Base-by-base conservation (phyloP, 1,284 basidiomycete genomes). In the Rhodotorula sp. region DNA sequence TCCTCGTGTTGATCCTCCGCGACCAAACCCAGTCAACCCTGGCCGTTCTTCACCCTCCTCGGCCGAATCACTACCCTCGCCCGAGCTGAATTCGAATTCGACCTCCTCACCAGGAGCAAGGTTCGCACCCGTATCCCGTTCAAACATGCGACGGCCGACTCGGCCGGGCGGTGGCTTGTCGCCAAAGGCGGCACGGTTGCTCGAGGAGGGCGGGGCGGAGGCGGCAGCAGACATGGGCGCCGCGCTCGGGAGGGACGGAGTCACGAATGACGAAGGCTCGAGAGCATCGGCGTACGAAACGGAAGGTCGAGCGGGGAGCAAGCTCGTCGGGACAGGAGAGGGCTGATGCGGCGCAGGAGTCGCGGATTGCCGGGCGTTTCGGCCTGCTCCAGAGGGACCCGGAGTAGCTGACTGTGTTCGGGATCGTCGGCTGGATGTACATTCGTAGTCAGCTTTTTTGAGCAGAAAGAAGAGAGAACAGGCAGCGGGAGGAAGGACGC, bases 61-160 rank as follows among this genome's bases (percentile, higher is more conserved):
- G 14, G 62, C 65, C 20, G 56, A 64, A 2, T 57, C 67, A 1
- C 62, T 64, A 24, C 60, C 68, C 26, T 62, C 72, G 6, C 68
- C 71, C 22, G 68, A 67, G 44, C 69, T 70, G 54, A 76, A 75
- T 63, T 76, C 73, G 29, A 76, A 76, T 61, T 75, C 73, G 49
- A 69, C 70, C 54, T 73, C 67, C 20, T 67, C 69, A 7, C 71
- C 75, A 18, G 58, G 66, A 4, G 37, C 68, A 4, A 65, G 55
- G 42, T 14, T 30, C n/a, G 30, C 10, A 12, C 72, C 72, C 24
- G 66, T 65, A 37, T 74, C 72, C n/a, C 70, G 55, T 54, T 74
- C 69, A 22, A 76, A 76, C 75, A 76, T 76, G 48, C 58, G 14
- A 6, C 75, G 54, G 0, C 75, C 75, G 15, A 68, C 58, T 10